Percentiles rank a stretch among this genome's conserved stretches.
Evolutionary conservation across 352 stramenopile genomes (phyloP).

Genomic region (Phytophthora pini): DNA sequence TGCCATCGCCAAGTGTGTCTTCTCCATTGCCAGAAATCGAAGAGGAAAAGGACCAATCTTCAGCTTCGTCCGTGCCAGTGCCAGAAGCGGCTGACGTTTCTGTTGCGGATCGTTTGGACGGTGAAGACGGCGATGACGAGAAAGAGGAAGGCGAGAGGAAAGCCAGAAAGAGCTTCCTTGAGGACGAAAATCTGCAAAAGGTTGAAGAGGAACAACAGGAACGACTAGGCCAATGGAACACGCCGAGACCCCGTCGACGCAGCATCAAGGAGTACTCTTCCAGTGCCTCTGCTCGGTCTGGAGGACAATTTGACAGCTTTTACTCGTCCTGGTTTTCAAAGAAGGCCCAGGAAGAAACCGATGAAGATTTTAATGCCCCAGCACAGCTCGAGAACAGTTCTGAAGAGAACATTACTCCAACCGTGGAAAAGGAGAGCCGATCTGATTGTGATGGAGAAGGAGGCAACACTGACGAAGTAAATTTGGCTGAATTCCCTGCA

Average conservation of each 20-base stretch:
- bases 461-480: background rate
- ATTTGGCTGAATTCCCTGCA: constrained; percentile 1
- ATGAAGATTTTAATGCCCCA: constrained; percentile 18
- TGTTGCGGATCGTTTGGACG: constrained; percentile 38
- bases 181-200: constrained; percentile 41
- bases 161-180: constrained; percentile 32
- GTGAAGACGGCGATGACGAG: constrained; percentile 58
- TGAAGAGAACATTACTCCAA: constrained; percentile 1
- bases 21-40: constrained; percentile 34
- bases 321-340: constrained; percentile 80
- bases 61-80: constrained; percentile 11
- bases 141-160: constrained; percentile 43
- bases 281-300: constrained; percentile 46
- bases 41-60: constrained; percentile 19
- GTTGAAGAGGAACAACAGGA: constrained; percentile 61
- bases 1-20: constrained; percentile 30
- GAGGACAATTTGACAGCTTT: constrained; percentile 71
- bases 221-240: constrained; percentile 77
- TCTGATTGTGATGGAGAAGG: no score
- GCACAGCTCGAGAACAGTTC: background rate
- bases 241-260: constrained; percentile 54
- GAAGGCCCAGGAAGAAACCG: constrained; percentile 50
- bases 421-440: background rate
- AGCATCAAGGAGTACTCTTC: constrained; percentile 51
- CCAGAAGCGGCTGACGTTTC: constrained; percentile 3